Evolutionary conservation across 108 stramenopile species (phyloP).

Genomic region (Hondaea fermentalgiana): DNA sequence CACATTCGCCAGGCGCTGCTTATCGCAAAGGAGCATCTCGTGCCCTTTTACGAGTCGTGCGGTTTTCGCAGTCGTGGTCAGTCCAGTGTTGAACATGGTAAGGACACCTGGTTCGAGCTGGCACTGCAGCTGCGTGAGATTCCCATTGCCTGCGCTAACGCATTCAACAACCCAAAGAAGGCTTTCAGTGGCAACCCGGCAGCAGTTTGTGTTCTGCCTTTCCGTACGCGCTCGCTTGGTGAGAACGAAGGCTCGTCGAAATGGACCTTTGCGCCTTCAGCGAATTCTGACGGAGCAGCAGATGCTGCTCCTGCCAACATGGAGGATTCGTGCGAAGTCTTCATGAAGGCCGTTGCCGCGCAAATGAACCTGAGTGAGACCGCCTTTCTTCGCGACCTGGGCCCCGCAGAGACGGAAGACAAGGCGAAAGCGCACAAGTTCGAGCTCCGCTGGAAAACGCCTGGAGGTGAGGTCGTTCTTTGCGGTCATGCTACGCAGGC

Average conservation of each 20-base stretch:
- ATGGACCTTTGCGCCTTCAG: not conserved
- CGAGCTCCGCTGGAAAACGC: constrained; percentile 49
- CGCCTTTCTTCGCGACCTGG: constrained; percentile 56
- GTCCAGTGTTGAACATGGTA: not conserved
- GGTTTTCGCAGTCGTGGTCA: not conserved
- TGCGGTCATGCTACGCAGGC: constrained; percentile 78
- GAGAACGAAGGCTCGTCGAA: not conserved
- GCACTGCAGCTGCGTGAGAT: not conserved
- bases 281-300: too few relatives aligned
- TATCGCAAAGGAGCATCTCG: not conserved
- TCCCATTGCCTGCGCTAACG: constrained; percentile 36
- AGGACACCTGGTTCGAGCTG: not conserved
- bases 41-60: constrained; percentile 1
- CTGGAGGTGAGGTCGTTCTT: constrained; percentile 67
- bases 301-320: constrained; percentile 20
- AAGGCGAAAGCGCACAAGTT: not conserved
- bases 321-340: constrained; percentile 36
- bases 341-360: constrained; percentile 77
- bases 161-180: constrained; percentile 47
- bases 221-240: not conserved
- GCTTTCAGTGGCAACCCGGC: constrained; percentile 85
- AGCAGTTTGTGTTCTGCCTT: constrained; percentile 69
- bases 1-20: not conserved
- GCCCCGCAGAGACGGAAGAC: not conserved
- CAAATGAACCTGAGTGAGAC: constrained; percentile 91